Conservation (phyloP, 768 basidiomycete genomes). For the Lactarius vividus region DNA sequence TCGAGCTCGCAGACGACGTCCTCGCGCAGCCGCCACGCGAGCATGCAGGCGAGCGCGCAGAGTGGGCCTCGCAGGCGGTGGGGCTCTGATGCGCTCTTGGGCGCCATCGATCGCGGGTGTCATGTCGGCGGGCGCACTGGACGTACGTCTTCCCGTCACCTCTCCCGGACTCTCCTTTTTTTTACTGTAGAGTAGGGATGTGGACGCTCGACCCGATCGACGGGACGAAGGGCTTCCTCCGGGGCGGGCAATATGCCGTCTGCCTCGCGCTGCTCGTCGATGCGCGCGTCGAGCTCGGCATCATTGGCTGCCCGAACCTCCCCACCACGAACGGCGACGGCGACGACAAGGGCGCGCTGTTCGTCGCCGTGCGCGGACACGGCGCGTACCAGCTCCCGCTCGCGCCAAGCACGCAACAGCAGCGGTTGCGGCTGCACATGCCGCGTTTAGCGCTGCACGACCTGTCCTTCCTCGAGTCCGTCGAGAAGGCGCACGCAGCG, state of each 20-base stretch:
- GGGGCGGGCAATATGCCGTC: constrained; percentile 60
- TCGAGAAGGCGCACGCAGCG: constrained; percentile 90
- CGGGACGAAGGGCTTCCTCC: constrained; percentile 60
- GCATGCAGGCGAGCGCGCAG: constrained; percentile 50
- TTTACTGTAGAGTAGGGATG: constrained; percentile 29
- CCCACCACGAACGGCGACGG: constrained; percentile 33
- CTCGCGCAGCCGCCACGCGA: constrained; percentile 50
- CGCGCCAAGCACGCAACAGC: neutral
- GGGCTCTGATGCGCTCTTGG: constrained; percentile 60
- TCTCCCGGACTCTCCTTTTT: neutral
- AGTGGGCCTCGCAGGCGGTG: constrained; percentile 68
- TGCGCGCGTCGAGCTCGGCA: constrained; percentile 51
- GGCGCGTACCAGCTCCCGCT: constrained; percentile 69
- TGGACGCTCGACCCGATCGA: constrained; percentile 55
- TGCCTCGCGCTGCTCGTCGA: constrained; percentile 55
- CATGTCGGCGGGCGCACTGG: constrained; percentile 68
- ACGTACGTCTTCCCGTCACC: constrained; percentile 40
- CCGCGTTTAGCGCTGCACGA: constrained; percentile 45
- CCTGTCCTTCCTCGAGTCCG: constrained; percentile 82
- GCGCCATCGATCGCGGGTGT: constrained; percentile 84
- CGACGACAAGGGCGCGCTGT: constrained; percentile 63
- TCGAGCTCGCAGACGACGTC: constrained; percentile 79
- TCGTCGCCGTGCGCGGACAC: constrained; percentile 82
- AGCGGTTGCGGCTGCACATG: constrained; percentile 45
- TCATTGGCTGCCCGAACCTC: constrained; percentile 84